These are phyloP conservation scores for Mycena sanguinolenta DNA, from an alignment of 768 basidiomycete species.

Conservation along the genomic window DNA sequence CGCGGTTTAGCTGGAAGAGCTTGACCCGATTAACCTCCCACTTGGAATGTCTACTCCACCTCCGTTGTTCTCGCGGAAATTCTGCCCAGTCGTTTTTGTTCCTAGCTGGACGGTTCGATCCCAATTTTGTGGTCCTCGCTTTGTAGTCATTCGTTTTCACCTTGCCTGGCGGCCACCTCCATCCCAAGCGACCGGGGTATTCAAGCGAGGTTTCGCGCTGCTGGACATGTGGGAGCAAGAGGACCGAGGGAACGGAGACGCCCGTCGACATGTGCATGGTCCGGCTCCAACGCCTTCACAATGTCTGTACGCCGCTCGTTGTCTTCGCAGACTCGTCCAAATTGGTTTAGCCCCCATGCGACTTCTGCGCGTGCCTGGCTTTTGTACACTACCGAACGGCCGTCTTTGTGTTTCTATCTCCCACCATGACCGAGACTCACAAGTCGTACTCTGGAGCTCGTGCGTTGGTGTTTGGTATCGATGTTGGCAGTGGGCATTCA, in stretches of 20 bases:
- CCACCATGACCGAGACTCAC: conserved; percentile 37
- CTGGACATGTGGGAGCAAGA: too few species aligned
- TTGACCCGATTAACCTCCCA: background rate
- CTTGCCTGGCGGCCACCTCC: too few species aligned
- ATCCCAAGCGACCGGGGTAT: too few species aligned
- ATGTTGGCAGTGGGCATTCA: conserved; percentile 59
- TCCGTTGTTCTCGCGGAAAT: background rate
- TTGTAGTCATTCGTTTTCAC: too few species aligned
- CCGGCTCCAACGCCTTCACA: too few species aligned
- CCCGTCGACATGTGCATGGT: too few species aligned
- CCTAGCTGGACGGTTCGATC: background rate
- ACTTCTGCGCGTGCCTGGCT: too few species aligned
- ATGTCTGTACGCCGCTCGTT: background rate
- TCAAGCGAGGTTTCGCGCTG: too few species aligned
- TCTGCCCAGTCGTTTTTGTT: background rate
- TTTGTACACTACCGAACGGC: too few species aligned
- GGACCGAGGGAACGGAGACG: too few species aligned
- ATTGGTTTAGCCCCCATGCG: conserved; percentile 28
- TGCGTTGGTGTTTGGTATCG: conserved; percentile 64
- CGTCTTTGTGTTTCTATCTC: background rate
- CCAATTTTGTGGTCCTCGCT: background rate
- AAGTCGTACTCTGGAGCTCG: conserved; percentile 57
- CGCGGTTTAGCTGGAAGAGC: background rate
- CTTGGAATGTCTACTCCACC: background rate
- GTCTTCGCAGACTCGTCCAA: conserved; percentile 3